Evolutionary conservation across 179 eudicot genomes (phyloP).

Genomic region (Heliamphora pulchella): DNA sequence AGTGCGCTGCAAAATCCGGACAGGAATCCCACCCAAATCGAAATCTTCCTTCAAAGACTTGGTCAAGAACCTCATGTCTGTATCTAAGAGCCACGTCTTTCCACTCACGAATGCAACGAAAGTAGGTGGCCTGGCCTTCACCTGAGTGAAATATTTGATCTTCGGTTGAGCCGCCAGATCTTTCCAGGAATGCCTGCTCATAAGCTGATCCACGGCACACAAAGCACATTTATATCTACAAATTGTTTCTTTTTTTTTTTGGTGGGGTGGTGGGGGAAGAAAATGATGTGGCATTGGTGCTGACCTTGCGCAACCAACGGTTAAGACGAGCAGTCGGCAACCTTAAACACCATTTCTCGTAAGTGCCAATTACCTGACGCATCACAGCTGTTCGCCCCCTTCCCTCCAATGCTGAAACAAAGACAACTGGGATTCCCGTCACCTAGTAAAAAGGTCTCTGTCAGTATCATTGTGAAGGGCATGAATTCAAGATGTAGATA

Average conservation of each 20-base stretch:
- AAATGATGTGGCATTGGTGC: not conserved
- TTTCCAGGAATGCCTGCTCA: slow-evolving; percentile 99
- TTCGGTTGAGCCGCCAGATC: slow-evolving; percentile 77
- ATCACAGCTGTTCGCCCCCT: slow-evolving; percentile 64
- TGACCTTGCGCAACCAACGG: slow-evolving; percentile 89
- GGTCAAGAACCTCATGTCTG: slow-evolving; percentile 73
- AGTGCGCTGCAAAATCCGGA: slow-evolving; percentile 69
- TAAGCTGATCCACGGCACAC: slow-evolving; percentile 40
- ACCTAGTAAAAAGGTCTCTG: slow-evolving; percentile 36
- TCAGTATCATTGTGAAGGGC: not conserved
- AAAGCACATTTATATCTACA: not conserved
- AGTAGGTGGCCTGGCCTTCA: slow-evolving; percentile 95
- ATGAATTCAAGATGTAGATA: not conserved
- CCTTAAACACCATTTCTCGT: slow-evolving; percentile 86
- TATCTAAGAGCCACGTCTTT: slow-evolving; percentile 54
- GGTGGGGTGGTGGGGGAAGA: too few relatives aligned
- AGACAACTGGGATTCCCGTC: slow-evolving; percentile 84
- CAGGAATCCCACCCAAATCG: slow-evolving; percentile 83
- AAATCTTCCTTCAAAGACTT: slow-evolving; percentile 91
- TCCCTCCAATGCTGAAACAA: slow-evolving; percentile 83
- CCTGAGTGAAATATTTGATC: slow-evolving; percentile 90
- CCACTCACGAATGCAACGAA: slow-evolving; percentile 87
- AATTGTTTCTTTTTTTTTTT: too few relatives aligned
- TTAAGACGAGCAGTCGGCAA: slow-evolving; percentile 84
- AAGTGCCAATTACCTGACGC: slow-evolving; percentile 69